phyloP scores from a whole-genome alignment of 2,329 filamentous ascomycete genomes.

The Calonectria pseudoturangicola region DNA sequence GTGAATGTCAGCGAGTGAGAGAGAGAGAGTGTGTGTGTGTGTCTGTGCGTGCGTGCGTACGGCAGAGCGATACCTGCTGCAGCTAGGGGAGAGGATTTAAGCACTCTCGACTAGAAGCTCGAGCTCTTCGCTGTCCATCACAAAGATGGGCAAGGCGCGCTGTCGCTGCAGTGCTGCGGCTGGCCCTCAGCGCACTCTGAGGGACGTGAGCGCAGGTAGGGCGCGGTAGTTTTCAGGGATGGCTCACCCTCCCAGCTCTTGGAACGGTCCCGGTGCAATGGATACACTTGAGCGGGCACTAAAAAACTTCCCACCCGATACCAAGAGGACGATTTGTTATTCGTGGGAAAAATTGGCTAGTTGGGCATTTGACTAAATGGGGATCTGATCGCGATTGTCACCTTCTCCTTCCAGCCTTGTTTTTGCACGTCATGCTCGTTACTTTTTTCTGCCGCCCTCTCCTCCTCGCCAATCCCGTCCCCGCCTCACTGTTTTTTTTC shows the following conservation, averaged over 20 bases:
- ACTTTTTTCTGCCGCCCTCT: not conserved
- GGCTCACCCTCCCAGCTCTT: constrained; percentile 16
- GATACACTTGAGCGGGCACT: constrained; percentile 24
- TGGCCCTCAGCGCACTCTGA: constrained; percentile 6
- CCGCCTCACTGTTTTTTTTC: constrained; percentile 14
- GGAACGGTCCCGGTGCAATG: constrained; percentile 17
- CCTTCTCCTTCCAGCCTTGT: constrained; percentile 24
- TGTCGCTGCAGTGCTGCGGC: constrained; percentile 9
- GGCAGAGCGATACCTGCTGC: not conserved
- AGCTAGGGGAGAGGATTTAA: constrained; percentile 6
- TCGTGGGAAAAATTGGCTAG: constrained; percentile 21
- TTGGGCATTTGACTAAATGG: constrained; percentile 16
- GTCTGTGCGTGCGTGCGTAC: not conserved
- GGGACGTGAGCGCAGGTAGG: constrained; percentile 18
- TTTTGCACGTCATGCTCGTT: constrained; percentile 25
- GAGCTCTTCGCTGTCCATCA: not conserved
- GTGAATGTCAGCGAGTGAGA: not conserved
- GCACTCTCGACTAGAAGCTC: constrained; percentile 20
- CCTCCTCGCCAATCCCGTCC: not conserved
- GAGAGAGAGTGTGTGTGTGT: not conserved
- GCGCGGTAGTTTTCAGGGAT: constrained; percentile 19
- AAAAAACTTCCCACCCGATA: constrained; percentile 17
- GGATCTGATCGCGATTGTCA: constrained; percentile 20
- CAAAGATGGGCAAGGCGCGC: not conserved
- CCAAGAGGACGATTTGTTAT: not conserved